Percentiles rank a stretch among this genome's conserved stretches.
Evolutionary conservation across 768 basidiomycete species (phyloP).

Genomic region (Aureoboletus auriporus): DNA sequence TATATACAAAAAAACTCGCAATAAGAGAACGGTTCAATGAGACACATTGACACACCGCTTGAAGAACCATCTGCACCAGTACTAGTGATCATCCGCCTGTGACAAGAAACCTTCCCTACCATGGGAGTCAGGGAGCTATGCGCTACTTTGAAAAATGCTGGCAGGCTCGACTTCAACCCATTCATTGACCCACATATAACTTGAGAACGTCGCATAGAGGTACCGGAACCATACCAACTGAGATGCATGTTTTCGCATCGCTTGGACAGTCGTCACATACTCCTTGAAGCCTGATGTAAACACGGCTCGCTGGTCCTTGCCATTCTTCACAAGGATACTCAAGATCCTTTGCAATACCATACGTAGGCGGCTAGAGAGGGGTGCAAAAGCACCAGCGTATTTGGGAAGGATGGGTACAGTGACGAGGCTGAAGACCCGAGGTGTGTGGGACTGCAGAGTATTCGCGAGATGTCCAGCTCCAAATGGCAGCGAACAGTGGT

Average conservation of each 20-base stretch:
- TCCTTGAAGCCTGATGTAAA: conserved; percentile 56
- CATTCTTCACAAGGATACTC: neutral
- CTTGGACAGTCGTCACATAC: conserved; percentile 54
- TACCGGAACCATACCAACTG: conserved; percentile 91
- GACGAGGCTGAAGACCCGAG: conserved; percentile 54
- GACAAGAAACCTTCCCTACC: too few species aligned
- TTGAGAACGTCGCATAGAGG: conserved; percentile 73
- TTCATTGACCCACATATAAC: conserved; percentile 93
- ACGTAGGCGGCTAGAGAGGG: conserved; percentile 47
- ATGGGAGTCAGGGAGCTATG: neutral
- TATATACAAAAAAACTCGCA: too few species aligned
- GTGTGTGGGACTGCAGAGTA: conserved; percentile 29
- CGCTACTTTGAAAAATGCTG: neutral
- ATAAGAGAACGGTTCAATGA: too few species aligned
- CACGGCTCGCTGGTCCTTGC: conserved; percentile 20
- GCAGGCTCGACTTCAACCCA: conserved; percentile 50
- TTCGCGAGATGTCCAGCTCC: conserved; percentile 47
- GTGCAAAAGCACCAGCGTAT: conserved; percentile 56
- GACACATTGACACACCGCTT: too few species aligned
- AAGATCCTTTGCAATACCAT: conserved; percentile 20
- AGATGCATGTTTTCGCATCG: conserved; percentile 69
- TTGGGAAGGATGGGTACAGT: conserved; percentile 55
- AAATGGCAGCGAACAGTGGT: conserved; percentile 68
- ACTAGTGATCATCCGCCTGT: too few species aligned
- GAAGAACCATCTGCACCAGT: too few species aligned